phyloP scores from a whole-genome alignment of 2,329 filamentous ascomycete genomes.

The Penicillium paneum region DNA sequence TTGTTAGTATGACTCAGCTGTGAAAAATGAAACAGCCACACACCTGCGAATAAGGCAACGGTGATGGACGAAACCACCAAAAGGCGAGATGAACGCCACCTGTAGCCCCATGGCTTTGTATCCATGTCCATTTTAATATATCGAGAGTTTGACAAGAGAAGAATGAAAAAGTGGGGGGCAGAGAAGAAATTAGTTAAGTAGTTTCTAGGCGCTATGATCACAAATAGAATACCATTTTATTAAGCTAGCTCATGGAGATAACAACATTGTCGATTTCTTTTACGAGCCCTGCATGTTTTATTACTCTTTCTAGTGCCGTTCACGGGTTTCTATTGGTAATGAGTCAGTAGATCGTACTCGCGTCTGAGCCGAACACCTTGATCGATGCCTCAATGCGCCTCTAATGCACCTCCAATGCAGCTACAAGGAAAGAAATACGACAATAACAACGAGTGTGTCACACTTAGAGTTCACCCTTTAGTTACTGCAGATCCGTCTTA shows the following conservation, averaged over 20 bases:
- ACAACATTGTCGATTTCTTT: background rate
- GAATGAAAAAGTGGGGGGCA: constrained; percentile 2
- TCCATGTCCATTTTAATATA: background rate
- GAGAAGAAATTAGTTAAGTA: background rate
- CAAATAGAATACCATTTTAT: background rate
- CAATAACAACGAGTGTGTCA: background rate
- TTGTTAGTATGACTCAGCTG: background rate
- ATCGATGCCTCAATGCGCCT: background rate
- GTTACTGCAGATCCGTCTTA: background rate
- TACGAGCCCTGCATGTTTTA: background rate
- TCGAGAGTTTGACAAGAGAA: background rate
- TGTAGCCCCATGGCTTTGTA: constrained; percentile 10
- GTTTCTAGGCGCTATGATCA: background rate
- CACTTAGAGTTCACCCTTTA: constrained; percentile 7
- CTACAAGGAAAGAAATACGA: background rate
- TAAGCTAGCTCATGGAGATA: background rate
- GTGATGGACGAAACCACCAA: constrained; percentile 10
- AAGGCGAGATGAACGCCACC: constrained; percentile 8
- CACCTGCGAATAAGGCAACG: constrained; percentile 12
- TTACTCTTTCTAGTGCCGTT: background rate
- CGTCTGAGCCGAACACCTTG: background rate
- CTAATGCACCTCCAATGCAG: background rate
- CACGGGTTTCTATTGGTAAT: background rate
- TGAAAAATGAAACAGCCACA: background rate
- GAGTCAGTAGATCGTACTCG: constrained; percentile 1